phyloP scores from a whole-genome alignment of 2,329 filamentous ascomycete genomes.

The Pyricularia sp. region DNA sequence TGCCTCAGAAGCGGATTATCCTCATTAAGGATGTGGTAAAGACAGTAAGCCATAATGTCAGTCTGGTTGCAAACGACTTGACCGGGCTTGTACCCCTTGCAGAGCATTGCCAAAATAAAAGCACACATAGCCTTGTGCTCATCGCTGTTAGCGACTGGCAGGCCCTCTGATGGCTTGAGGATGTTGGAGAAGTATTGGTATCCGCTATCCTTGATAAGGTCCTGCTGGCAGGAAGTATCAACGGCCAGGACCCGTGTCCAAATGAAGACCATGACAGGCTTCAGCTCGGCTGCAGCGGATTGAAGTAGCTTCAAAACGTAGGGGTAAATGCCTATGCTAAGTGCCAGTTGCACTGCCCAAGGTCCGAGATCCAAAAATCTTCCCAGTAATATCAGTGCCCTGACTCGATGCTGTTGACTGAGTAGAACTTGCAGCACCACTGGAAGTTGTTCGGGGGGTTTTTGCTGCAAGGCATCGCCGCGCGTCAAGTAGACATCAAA shows the following conservation, averaged over 20 bases:
- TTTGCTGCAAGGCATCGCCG: constrained; percentile 71
- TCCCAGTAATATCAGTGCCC: constrained; percentile 83
- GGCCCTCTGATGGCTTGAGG: constrained; percentile 70
- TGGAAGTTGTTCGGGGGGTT: constrained; percentile 86
- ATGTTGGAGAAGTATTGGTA: constrained; percentile 96
- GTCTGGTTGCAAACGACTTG: constrained; percentile 86
- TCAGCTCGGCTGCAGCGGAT: constrained; percentile 87
- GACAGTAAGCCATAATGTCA: constrained; percentile 81
- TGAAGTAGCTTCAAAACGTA: constrained; percentile 97
- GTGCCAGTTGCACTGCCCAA: constrained; percentile 95
- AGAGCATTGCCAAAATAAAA: constrained; percentile 95
- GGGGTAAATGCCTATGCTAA: constrained; percentile 97
- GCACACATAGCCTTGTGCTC: constrained; percentile 99
- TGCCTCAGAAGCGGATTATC: constrained; percentile 85
- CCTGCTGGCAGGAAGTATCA: constrained; percentile 85
- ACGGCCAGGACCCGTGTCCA: constrained; percentile 95
- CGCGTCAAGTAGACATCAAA: constrained; percentile 91
- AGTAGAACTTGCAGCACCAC: constrained; percentile 93
- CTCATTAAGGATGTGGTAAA: constrained; percentile 73
- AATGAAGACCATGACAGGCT: constrained; percentile 99
- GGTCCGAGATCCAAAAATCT: constrained; percentile 92
- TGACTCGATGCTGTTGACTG: constrained; percentile 86
- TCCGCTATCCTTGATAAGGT: constrained; percentile 92
- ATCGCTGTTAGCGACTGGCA: constrained; percentile 79
- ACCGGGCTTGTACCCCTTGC: constrained; percentile 86